Base-by-base conservation (phyloP, 306 rosid species). In the Castanea sativa region DNA sequence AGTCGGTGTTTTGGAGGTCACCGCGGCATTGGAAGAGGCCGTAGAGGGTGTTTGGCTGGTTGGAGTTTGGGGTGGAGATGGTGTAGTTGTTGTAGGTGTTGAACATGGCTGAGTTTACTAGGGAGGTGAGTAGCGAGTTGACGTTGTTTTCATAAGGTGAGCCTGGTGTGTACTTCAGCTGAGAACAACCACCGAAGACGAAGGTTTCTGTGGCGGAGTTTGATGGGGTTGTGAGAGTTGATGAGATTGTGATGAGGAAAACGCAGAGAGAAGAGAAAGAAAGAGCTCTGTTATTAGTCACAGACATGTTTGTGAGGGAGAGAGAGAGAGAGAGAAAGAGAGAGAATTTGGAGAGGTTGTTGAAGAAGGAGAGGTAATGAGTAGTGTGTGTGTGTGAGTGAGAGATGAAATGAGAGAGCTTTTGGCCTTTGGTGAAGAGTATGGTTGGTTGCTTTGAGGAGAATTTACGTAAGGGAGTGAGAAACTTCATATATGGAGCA, bases 21-120 rank as follows among this genome's bases (percentile, higher is more conserved):
- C 97, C 98, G 3, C 94, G 98, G 86, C 99, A 96, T 85, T 96
- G 99, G 85, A 78, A 96, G 80, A 93, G 89, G 75, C 91, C 96
- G 83, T 78, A 89, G 51, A 91, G 71, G 75, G 92, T 74, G 89
- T 83, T 79, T 16, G 83, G 80, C 7, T 82, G 41, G 68, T 84
- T 0, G 73, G 84, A 5, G 8, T 49, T 69, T 77, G 5, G 74
- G 78, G 41, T 77, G 7, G 74, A 74, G 53, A 78, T 5, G 79
- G 96, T 91, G 90, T 79, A 89, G 80, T 96, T 93, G 85, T 86
- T 93, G 88, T 89, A 96, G 83, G 83, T 76, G 2, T 90, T 3
- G 88, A 80, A 88, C 56, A 79, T 71, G 85, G 99, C 97, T 0
- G 93, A 82, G 85, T 89, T 93, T 73, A 89, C 86, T 0, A 93